Evolutionary conservation across 441 rosid genomes (phyloP).

Genomic region (Dalechampia spathulata): DNA sequence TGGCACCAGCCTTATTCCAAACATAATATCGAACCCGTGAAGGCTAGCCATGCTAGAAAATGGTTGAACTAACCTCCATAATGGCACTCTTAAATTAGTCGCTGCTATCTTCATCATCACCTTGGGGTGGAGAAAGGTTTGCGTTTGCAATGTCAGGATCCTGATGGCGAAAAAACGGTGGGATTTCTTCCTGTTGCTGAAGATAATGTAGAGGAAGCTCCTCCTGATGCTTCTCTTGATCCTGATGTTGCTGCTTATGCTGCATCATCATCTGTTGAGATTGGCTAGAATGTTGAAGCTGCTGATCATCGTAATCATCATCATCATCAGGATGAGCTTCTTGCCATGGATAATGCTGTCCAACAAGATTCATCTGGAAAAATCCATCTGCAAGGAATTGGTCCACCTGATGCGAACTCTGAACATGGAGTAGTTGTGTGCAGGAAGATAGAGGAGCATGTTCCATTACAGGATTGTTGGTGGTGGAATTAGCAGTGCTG

Average conservation of each 20-base stretch:
- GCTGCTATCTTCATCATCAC: no score
- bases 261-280: neutral
- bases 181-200: neutral
- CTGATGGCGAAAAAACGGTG: neutral
- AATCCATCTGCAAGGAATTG: neutral
- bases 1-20: no score
- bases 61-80: neutral
- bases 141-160: neutral
- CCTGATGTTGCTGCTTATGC: neutral
- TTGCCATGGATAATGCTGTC: neutral
- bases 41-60: no score
- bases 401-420: neutral
- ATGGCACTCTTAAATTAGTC: no score
- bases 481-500: neutral
- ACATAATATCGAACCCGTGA: no score
- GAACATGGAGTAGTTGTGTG: conserved; percentile 1
- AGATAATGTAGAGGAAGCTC: neutral
- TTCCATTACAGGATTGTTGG: neutral
- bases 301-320: neutral
- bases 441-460: neutral
- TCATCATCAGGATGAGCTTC: neutral
- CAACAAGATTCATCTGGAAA: neutral
- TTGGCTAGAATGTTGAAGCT: neutral
- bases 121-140: no score
- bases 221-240: neutral